phyloP scores from a whole-genome alignment of 1,284 basidiomycete genomes.

The Trametes sp. region DNA sequence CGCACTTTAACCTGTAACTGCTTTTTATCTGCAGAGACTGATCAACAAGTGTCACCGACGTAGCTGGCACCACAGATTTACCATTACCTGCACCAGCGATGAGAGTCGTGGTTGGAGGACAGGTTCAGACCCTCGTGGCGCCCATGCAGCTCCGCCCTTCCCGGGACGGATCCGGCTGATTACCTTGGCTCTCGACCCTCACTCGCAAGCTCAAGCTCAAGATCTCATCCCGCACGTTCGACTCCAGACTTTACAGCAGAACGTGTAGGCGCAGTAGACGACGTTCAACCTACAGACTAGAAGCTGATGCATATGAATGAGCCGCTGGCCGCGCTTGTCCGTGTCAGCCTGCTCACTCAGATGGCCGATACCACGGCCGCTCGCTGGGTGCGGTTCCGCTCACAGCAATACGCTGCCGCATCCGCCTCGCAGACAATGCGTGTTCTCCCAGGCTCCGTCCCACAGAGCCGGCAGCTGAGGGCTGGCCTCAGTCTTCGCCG shows the following conservation, averaged over 20 bases:
- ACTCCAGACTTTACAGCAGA: not conserved
- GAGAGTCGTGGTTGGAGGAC: too few relatives aligned
- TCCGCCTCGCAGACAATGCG: not conserved
- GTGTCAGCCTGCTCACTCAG: not conserved
- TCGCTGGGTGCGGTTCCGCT: not conserved
- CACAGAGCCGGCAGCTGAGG: not conserved
- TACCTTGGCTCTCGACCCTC: not conserved
- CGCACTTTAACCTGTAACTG: not conserved
- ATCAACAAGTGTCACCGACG: not conserved
- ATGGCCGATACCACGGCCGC: not conserved
- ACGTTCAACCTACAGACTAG: not conserved
- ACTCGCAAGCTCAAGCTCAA: not conserved
- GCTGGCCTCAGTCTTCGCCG: not conserved
- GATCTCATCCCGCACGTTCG: not conserved
- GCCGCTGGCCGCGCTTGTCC: not conserved
- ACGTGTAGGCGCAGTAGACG: not conserved
- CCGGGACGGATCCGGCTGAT: too few relatives aligned
- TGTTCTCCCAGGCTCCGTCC: not conserved
- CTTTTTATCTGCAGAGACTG: not conserved
- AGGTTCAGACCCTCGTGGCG: too few relatives aligned
- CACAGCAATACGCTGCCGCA: not conserved
- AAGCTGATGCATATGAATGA: not conserved
- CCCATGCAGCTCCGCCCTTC: too few relatives aligned
- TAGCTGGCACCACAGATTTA: not conserved
- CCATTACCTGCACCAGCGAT: too few relatives aligned